Conservation (phyloP, 1,284 basidiomycete genomes). For the Malassezia dermatis region DNA sequence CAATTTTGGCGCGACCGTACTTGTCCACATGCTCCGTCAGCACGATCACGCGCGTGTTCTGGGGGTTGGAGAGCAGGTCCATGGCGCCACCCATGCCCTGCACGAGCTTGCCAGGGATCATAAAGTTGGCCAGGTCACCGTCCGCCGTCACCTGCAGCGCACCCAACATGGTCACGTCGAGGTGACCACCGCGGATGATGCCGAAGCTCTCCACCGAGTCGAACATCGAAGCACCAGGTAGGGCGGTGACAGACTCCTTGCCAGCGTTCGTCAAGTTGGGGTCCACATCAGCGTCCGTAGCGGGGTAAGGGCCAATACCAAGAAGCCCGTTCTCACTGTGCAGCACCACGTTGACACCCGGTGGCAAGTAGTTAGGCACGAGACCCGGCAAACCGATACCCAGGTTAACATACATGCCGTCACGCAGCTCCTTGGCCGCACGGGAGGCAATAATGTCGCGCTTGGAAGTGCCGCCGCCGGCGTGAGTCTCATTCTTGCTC, state of each 20-base stretch:
- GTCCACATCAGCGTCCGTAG: conserved; percentile 24
- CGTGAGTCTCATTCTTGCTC: conserved; percentile 7
- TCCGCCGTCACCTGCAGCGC: conserved; percentile 88
- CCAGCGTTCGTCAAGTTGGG: conserved; percentile 58
- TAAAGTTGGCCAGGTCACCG: conserved; percentile 95
- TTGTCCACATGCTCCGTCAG: conserved; percentile 83
- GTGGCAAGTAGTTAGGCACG: conserved; percentile 39
- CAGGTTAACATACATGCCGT: conserved; percentile 44
- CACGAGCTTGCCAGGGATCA: conserved; percentile 83
- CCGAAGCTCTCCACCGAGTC: conserved; percentile 85
- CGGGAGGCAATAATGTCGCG: conserved; percentile 32
- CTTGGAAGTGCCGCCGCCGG: conserved; percentile 20
- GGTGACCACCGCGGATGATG: conserved; percentile 88
- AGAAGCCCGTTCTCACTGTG: conserved; percentile 45
- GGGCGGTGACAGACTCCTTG: conserved; percentile 68
- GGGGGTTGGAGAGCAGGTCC: conserved; percentile 54
- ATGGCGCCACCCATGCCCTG: conserved; percentile 82
- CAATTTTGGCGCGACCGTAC: conserved; percentile 76
- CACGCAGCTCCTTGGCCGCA: conserved; percentile 37
- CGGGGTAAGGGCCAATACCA: conserved; percentile 43
- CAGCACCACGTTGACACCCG: conserved; percentile 33
- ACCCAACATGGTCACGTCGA: conserved; percentile 80
- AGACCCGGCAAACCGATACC: conserved; percentile 43
- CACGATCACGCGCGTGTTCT: conserved; percentile 54
- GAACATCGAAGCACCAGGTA: conserved; percentile 84